A percentile compares a stretch with the other conserved stretches of the same genome.
Conservation (phyloP, 768 basidiomycete genomes). For the Strobilomyces echinocephalus region DNA sequence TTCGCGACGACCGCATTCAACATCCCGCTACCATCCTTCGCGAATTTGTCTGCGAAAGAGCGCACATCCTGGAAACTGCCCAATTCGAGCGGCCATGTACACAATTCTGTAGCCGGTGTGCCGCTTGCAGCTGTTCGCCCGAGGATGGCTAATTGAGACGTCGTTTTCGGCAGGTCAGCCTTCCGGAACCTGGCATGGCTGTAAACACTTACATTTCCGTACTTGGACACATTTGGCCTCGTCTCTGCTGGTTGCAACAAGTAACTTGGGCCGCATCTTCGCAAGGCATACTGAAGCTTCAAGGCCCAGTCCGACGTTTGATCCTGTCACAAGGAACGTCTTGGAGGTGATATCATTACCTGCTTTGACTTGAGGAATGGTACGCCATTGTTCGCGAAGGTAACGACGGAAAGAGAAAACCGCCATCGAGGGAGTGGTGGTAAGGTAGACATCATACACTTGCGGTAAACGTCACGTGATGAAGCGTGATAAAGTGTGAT, state of each 20-base stretch:
- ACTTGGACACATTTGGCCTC: slow-evolving; percentile 23
- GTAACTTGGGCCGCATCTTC: slow-evolving; percentile 26
- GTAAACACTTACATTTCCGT: slow-evolving; percentile 11
- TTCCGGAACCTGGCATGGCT: background rate
- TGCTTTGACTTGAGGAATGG: slow-evolving; percentile 12
- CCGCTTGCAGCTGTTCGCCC: slow-evolving; percentile 7
- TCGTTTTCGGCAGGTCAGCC: background rate
- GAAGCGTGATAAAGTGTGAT: too few relatives aligned
- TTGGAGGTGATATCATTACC: slow-evolving; percentile 38
- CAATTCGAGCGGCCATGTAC: slow-evolving; percentile 33
- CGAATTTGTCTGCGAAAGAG: slow-evolving; percentile 31
- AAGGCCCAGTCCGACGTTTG: slow-evolving; percentile 40
- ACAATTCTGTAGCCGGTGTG: slow-evolving; percentile 11
- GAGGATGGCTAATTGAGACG: slow-evolving; percentile 11
- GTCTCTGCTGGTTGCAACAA: slow-evolving; percentile 34
- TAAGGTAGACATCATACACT: too few relatives aligned
- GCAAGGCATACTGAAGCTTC: slow-evolving; percentile 31
- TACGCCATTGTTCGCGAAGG: slow-evolving; percentile 22
- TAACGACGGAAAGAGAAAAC: slow-evolving; percentile 11
- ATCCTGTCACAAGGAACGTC: slow-evolving; percentile 47
- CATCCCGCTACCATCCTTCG: slow-evolving; percentile 12
- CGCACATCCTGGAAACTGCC: slow-evolving; percentile 28
- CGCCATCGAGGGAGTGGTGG: slow-evolving; percentile 7
- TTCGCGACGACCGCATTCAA: slow-evolving; percentile 32
- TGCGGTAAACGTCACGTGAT: too few relatives aligned